Evolutionary conservation across 2,329 filamentous ascomycete species (phyloP).

Genomic region (Juglanconis juglandina): DNA sequence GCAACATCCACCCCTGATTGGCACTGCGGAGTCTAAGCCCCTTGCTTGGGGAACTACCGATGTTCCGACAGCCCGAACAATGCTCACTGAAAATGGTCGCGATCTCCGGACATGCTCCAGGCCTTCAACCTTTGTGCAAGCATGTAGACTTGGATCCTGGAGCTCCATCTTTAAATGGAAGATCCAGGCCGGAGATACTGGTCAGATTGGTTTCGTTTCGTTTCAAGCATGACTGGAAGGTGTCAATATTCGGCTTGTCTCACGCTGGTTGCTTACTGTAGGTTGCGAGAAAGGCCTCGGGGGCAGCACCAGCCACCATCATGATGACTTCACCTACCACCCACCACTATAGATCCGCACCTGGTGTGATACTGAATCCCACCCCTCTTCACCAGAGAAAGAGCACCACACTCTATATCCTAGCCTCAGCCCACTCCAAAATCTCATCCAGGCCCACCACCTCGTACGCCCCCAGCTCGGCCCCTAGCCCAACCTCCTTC

Average conservation of each 20-base stretch:
- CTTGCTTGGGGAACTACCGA: too few relatives aligned
- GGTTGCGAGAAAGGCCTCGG: background rate
- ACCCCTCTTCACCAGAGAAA: background rate
- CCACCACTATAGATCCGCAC: too few relatives aligned
- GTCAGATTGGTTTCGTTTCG: background rate
- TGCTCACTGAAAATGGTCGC: background rate
- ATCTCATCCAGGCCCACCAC: constrained; percentile 43
- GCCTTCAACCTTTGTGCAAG: background rate
- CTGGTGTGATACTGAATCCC: background rate
- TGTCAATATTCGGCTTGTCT: background rate
- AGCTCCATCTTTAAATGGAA: background rate
- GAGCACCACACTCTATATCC: background rate
- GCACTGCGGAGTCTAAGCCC: too few relatives aligned
- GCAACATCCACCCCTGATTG: background rate
- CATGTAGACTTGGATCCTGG: background rate
- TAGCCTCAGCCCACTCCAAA: constrained; percentile 40
- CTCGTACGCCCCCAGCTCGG: constrained; percentile 40
- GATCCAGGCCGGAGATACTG: background rate
- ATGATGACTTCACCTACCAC: too few relatives aligned
- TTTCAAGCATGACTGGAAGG: constrained; percentile 1
- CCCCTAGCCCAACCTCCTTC: constrained; percentile 35
- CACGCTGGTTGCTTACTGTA: background rate
- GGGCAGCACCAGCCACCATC: too few relatives aligned
- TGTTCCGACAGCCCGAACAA: background rate
- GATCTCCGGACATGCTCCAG: background rate